Evolutionary conservation across 164 flowering plant species (phyloP).

Genomic region (Chloranthus sessilifolius): DNA sequence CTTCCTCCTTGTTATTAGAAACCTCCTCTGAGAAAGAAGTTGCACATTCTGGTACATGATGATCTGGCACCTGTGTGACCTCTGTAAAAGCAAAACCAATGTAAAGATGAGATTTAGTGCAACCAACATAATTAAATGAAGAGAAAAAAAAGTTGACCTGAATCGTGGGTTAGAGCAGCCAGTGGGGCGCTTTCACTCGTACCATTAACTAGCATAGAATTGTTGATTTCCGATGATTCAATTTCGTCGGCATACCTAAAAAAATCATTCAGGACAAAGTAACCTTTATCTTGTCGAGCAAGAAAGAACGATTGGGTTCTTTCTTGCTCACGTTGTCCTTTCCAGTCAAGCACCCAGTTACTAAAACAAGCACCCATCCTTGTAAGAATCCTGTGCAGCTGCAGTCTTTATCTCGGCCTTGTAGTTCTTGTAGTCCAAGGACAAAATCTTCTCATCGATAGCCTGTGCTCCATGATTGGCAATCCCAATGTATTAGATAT

Average conservation of each 20-base stretch:
- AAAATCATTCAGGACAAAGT: conserved; percentile 71
- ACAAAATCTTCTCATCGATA: conserved; percentile 24
- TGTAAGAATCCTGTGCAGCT: conserved; percentile 63
- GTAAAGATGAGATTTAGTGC: not conserved
- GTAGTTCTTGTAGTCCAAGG: conserved; percentile 13
- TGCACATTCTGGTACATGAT: conserved; percentile 29
- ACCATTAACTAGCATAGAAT: conserved; percentile 18
- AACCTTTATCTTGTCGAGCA: conserved; percentile 46
- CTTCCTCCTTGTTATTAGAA: conserved; percentile 33
- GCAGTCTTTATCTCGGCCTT: conserved; percentile 55
- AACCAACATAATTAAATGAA: not conserved
- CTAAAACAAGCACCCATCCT: conserved; percentile 64
- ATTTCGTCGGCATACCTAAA: conserved; percentile 55
- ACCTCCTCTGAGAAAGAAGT: conserved; percentile 24
- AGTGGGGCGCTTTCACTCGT: conserved; percentile 20
- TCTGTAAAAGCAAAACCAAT: conserved; percentile 23
- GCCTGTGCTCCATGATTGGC: conserved; percentile 27
- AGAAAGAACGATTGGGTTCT: conserved; percentile 64
- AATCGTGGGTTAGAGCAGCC: conserved; percentile 29
- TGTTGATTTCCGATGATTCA: conserved; percentile 11
- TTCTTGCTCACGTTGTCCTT: conserved; percentile 33
- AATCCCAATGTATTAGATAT: too few relatives aligned
- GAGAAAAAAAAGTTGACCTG: conserved; percentile 24
- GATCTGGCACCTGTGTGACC: conserved; percentile 25
- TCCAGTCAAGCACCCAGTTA: conserved; percentile 58